phyloP scores from a whole-genome alignment of 129 eudicot genomes.

The Centrapalus pauciflorus region DNA sequence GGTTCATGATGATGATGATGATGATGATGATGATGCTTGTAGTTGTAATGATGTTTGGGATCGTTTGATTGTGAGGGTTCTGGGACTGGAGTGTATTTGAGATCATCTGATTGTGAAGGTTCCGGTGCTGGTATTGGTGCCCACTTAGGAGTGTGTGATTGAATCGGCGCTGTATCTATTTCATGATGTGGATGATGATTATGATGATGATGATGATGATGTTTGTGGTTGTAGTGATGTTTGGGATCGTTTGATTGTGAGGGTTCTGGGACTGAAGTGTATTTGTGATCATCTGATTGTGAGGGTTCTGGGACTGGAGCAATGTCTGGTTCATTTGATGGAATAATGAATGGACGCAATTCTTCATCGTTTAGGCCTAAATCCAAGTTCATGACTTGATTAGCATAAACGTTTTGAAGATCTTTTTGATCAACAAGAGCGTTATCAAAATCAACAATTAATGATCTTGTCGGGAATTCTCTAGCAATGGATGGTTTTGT shows the following conservation, averaged over 20 bases:
- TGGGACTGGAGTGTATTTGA: slow-evolving; percentile 16
- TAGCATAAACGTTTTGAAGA: not conserved
- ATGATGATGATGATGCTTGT: not conserved
- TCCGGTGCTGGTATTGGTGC: slow-evolving; percentile 14
- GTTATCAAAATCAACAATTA: not conserved
- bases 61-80: slow-evolving; percentile 13
- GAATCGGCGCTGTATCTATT: slow-evolving; percentile 18
- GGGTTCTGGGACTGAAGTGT: slow-evolving; percentile 12
- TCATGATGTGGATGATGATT: slow-evolving; percentile 22
- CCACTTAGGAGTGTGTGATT: not conserved
- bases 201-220: slow-evolving; percentile 14
- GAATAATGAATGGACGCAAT: not conserved
- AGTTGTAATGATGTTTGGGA: slow-evolving; percentile 3
- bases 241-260: slow-evolving; percentile 15
- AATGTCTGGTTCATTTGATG: not conserved
- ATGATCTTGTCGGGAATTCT: slow-evolving; percentile 4
- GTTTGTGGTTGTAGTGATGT: not conserved
- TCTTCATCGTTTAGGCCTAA: not conserved
- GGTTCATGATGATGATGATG: slow-evolving; percentile 23
- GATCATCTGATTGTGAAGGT: slow-evolving; percentile 18
- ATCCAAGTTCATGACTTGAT: not conserved
- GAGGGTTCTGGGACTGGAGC: slow-evolving; percentile 6
- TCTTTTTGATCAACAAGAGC: not conserved
- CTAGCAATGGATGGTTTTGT: slow-evolving; percentile 20
- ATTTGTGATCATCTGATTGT: too few species aligned